Base-by-base conservation (phyloP, 129 eudicot genomes). In the Flaveria bidentis region DNA sequence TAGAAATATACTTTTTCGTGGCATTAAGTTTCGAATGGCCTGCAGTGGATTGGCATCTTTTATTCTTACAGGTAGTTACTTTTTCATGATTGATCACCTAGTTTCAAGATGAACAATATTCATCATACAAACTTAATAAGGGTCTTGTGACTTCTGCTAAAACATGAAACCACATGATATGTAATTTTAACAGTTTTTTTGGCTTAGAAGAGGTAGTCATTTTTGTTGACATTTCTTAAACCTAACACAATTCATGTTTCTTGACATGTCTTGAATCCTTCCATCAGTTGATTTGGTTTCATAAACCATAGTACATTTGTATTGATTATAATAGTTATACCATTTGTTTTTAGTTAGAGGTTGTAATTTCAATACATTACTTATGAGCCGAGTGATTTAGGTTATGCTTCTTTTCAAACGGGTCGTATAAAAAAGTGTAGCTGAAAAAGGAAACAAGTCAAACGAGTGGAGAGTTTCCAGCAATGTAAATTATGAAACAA, bases 31-130 rank as follows among this genome's bases (percentile, higher is more conserved):
- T 78, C 85, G 98, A 55, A 89, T 94, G 97, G 97, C 92, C 69
- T 93, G 96, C 52, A 82, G 92, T 80, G 98, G 98, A 77, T 23
- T 89, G 49, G 83, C 96, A 57, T 94, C 98, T 20, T 85, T 92
- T 83, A 74, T 86, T 63, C 63, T 91, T 46, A 87, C 89, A 39
- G 93, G 98, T 46, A 79, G 89, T 71, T 93, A 93, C 78, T 89
- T 78, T 78, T 85, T 81, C 26, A 80, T 83, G 41, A 73, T 91
- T 67, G 89, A 91, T 61, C 90, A 79, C 73, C 63, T 91, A 44
- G 88, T 87, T 76, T 82, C 82, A 16, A 66, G 53, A 75, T 86
- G 81, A 85, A 61, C 50, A 15, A 42, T 15, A 53, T 28, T 42
- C 15, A 71, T 53, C 23, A 44, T 28, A 22, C 33, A 46, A 20